phyloP scores from a whole-genome alignment of 2,329 filamentous ascomycete species.

The Hortaea sp. region DNA sequence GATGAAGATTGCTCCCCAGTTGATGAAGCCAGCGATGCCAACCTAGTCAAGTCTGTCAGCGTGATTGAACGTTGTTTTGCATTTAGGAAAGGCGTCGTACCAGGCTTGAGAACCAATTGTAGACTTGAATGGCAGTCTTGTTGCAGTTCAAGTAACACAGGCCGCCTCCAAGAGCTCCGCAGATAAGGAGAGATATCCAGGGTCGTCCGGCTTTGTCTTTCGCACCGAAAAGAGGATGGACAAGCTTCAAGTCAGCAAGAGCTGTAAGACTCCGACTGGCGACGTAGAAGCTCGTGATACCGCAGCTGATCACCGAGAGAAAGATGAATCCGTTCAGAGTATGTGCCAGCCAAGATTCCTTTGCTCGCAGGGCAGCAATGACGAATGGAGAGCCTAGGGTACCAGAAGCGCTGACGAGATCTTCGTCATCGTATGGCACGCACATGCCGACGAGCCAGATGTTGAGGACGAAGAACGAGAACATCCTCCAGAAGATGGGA shows the following conservation, averaged over 20 bases:
- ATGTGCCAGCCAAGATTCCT: conserved; percentile 23
- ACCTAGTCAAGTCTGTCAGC: conserved; percentile 9
- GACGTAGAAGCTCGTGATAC: conserved; percentile 26
- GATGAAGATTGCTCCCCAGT: conserved; percentile 19
- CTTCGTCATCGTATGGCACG: conserved; percentile 20
- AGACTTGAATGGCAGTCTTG: conserved; percentile 16
- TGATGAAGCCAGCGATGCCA: conserved; percentile 23
- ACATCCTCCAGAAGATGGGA: conserved; percentile 26
- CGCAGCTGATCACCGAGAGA: conserved; percentile 26
- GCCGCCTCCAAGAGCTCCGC: conserved; percentile 22
- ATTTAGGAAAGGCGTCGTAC: conserved; percentile 1
- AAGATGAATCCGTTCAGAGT: conserved; percentile 28
- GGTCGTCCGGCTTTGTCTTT: conserved; percentile 22
- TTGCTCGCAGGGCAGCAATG: conserved; percentile 19
- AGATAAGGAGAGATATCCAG: conserved; percentile 21
- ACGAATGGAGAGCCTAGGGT: conserved; percentile 26
- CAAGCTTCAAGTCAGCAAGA: conserved; percentile 20
- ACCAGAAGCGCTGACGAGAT: conserved; percentile 21
- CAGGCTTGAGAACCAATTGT: conserved; percentile 25
- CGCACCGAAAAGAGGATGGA: conserved; percentile 15
- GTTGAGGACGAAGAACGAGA: conserved; percentile 25
- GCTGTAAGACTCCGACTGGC: conserved; percentile 26
- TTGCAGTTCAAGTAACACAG: conserved; percentile 26
- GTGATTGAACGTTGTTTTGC: no score
- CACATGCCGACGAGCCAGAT: conserved; percentile 29